Evolutionary conservation across 2,329 filamentous ascomycete genomes (phyloP).

Genomic region (Cladosporium sp.): DNA sequence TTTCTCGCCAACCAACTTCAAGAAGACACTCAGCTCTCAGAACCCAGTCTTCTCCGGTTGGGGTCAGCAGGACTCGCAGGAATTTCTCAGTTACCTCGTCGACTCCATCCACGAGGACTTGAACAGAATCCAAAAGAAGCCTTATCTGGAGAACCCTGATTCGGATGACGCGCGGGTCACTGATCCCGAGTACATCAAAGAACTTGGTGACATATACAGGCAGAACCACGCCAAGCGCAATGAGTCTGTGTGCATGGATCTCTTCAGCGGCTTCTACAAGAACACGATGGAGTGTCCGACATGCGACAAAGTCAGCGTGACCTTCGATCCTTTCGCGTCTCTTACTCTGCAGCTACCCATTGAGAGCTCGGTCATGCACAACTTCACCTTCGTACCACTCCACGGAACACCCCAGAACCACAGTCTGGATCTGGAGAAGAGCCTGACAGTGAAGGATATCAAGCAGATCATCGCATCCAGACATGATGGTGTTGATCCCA

Average conservation of each 20-base stretch:
- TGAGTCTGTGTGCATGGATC: slow-evolving; percentile 88
- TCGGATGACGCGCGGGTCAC: slow-evolving; percentile 94
- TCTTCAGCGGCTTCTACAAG: slow-evolving; percentile 98
- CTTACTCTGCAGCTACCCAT: slow-evolving; percentile 86
- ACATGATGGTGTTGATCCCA: slow-evolving; percentile 47
- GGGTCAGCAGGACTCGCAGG: slow-evolving; percentile 94
- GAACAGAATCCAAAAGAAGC: slow-evolving; percentile 90
- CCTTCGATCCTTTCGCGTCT: slow-evolving; percentile 96
- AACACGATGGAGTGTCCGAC: slow-evolving; percentile 89
- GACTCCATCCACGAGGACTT: slow-evolving; percentile 94
- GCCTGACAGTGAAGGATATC: slow-evolving; percentile 62
- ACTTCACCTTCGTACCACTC: slow-evolving; percentile 73
- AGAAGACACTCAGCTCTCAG: slow-evolving; percentile 72
- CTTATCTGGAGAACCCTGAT: slow-evolving; percentile 95
- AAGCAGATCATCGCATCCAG: slow-evolving; percentile 60
- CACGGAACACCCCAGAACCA: slow-evolving; percentile 67
- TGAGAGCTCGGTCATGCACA: slow-evolving; percentile 73
- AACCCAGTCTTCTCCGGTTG: slow-evolving; percentile 88
- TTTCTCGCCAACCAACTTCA: slow-evolving; percentile 76
- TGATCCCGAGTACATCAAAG: slow-evolving; percentile 71
- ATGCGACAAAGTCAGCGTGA: slow-evolving; percentile 95
- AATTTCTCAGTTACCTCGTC: slow-evolving; percentile 90
- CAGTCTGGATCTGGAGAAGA: slow-evolving; percentile 75
- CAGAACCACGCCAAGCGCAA: slow-evolving; percentile 88
- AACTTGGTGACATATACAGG: slow-evolving; percentile 85